Percentiles rank a stretch among this genome's conserved stretches.
phyloP scores from a whole-genome alignment of 768 basidiomycete genomes.

The Lactarius sanguifluus region DNA sequence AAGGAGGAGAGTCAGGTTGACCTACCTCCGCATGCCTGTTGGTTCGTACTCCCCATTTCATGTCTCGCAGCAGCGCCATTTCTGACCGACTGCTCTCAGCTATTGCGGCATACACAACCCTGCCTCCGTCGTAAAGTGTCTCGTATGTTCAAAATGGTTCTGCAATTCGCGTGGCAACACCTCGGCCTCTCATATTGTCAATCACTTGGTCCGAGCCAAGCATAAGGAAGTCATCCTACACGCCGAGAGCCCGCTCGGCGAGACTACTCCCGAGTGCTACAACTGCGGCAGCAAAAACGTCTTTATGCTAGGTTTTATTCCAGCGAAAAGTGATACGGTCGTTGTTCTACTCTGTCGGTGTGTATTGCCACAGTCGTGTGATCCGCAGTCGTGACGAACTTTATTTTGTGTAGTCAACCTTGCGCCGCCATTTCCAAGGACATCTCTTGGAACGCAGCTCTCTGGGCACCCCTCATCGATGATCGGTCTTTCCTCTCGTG shows the following conservation, averaged over 20 bases:
- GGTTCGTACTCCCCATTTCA: constrained; percentile 46
- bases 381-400: constrained; percentile 13
- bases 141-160: constrained; percentile 93
- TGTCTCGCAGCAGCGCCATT: constrained; percentile 5
- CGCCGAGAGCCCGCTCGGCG: constrained; percentile 91
- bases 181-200: constrained; percentile 97
- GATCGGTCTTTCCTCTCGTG: constrained; percentile 99
- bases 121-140: constrained; percentile 93
- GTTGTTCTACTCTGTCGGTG: constrained; percentile 96
- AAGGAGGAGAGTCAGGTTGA: constrained; percentile 79
- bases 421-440: constrained; percentile 97
- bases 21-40: constrained; percentile 93
- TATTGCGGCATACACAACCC: constrained; percentile 99
- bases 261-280: constrained; percentile 98
- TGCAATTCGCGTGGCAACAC: constrained; percentile 99
- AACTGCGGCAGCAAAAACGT: constrained; percentile 99
- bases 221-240: constrained; percentile 99
- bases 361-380: constrained; percentile 34
- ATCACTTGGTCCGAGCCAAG: constrained; percentile 97
- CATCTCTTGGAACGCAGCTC: constrained; percentile 96
- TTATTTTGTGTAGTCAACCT: constrained; percentile 67
- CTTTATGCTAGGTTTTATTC: constrained; percentile 99
- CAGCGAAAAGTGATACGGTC: constrained; percentile 98
- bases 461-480: constrained; percentile 98
- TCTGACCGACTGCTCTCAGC: constrained; percentile 42